Percentiles rank a stretch among this genome's conserved stretches.
Evolutionary conservation across 2,329 filamentous ascomycete genomes (phyloP).

Genomic region (Ceratocystis eucalypticola): DNA sequence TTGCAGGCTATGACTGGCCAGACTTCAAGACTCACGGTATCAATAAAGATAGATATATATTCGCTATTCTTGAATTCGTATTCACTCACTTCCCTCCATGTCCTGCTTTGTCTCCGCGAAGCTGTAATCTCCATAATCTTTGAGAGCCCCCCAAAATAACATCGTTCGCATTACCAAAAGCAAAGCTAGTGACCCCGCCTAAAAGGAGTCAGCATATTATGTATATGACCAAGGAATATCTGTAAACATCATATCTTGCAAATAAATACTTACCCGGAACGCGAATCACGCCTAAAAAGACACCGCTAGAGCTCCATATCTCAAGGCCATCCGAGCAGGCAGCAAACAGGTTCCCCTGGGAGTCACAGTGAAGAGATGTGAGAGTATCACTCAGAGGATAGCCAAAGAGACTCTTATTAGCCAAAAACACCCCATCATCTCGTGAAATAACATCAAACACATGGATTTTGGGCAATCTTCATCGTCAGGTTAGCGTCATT

Average conservation of each 20-base stretch:
- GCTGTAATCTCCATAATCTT: conserved; percentile 15
- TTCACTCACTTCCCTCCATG: neutral
- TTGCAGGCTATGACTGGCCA: no score
- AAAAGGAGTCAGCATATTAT: neutral
- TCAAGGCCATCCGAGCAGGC: conserved; percentile 37
- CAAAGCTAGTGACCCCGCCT: conserved; percentile 18
- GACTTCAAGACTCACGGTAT: no score
- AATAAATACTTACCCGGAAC: conserved; percentile 26
- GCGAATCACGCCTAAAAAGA: conserved; percentile 33
- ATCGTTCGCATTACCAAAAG: conserved; percentile 15
- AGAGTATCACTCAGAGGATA: conserved; percentile 36
- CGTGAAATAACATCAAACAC: conserved; percentile 26
- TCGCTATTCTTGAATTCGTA: neutral
- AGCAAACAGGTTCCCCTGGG: conserved; percentile 35
- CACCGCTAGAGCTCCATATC: conserved; percentile 34
- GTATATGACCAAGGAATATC: neutral
- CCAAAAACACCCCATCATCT: conserved; percentile 29
- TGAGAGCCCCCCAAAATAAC: conserved; percentile 16
- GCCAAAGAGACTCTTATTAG: conserved; percentile 38
- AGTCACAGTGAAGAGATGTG: conserved; percentile 35
- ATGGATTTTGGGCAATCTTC: conserved; percentile 24
- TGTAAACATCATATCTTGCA: neutral
- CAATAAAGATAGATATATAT: no score
- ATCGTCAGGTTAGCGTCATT: neutral
- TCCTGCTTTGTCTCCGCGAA: neutral